Evolutionary conservation across 2,329 filamentous ascomycete species (phyloP), one percentile per base, ranked within the genome.

Genomic region (Tolypocladium tropicale): DNA sequence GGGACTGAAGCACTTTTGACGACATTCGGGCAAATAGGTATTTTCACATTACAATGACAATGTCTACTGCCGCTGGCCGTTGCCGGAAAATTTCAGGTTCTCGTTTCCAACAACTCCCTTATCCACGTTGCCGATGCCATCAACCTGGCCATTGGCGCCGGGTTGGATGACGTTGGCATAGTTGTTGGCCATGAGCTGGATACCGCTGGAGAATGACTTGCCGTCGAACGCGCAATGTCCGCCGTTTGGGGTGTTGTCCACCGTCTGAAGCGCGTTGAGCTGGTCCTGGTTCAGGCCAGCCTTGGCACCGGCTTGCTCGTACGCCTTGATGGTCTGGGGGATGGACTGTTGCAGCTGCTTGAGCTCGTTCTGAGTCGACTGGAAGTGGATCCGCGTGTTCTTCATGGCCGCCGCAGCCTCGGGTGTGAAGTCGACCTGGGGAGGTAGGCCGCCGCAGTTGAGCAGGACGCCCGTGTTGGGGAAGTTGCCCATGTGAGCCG

Each of bases 171-270:
- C 72, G 55, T 74, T 76, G 3, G 73, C 72, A 64, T 76, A 84
- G 59, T 74, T 79, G 33, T 77, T 70, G 10, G 77, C 69, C 70
- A 83, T 76, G n/a, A 80, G 70, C 69, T 83, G 80, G 34, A 83
- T 76, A 12, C 81, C 80, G n/a, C 71, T 74, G 11, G 76, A 75
- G 59, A 83, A 84, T 11, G 68, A 76, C 61, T 76, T 59, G 14
- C 70, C 77, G 63, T 84, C 81, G 57, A 84, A 84, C 54, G 74
- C 79, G 68, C 81, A 84, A 65, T 84, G 81, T 0, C 80, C 80
- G 39, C 79, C 80, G 25, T 72, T 67, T 2, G 80, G 80, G 4
- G 75, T 74, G 59, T 80, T 82, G 60, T 84, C 77, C 1, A 80
- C 78, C 1, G 81, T 84, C 70, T 82, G 79, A 55, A 81, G 64